Base-by-base conservation (phyloP, 768 basidiomycete species). In the Trametes coccinea region DNA sequence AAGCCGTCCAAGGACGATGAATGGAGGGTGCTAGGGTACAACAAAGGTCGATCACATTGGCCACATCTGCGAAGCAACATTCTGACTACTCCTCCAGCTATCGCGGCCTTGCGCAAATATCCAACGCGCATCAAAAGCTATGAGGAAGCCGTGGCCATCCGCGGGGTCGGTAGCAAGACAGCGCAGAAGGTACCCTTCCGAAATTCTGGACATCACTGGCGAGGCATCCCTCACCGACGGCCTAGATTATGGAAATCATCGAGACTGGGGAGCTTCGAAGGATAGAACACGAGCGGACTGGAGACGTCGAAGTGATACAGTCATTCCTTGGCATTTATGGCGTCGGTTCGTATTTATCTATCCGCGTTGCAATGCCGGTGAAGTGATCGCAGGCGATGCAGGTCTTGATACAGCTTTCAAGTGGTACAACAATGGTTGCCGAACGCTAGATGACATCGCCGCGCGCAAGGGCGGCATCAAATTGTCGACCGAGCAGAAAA, bases 281-380 rank as follows among this genome's bases (percentile, higher is more conserved):
- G 14, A 86, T 94, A 57, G 75, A 74, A 37, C 86, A 85, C 59
- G 90, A 90, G 71, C 79, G 75, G 27, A 88, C 87, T 1, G 84
- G 83, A 39, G 89, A 90, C 53, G 79, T 90, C 1, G 70, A 76
- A 41, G 80, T 80, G 0, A 79, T 81, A 2, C 75, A 78, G 27
- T 48, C 85, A 9, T 95, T 96, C 69, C 82, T 83, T 56, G 89
- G 90, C 7, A 88, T 97, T 45, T 95, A 95, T 67, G 93, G 91
- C 34, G 92, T 95, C 60, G 94, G 93, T 85, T 62, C 61, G 87
- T 74, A 57, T 50, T 11, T 11, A 37, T 37, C 34, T 37, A 11
- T 5, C 5, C 6, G 11, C 11, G 34, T 6, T 37, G 6, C 6
- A 5, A 37, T 37, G 34, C 11, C 11, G 6, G 34, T 37, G 34